Base-by-base conservation (phyloP, 192 early-diverging fungal species). In the Umbelopsis isabellina region DNA sequence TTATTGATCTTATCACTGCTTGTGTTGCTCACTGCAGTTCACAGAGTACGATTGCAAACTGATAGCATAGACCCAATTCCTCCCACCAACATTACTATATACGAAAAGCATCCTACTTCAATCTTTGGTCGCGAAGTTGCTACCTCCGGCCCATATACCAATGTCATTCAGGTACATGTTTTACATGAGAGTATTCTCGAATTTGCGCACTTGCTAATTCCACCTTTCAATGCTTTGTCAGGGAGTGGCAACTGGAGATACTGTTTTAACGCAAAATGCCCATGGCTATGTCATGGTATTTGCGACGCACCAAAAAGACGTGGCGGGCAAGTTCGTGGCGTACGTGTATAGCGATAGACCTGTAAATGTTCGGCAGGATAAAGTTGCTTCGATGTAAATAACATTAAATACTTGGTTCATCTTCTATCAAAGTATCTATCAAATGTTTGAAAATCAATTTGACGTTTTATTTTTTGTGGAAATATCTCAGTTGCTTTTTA, bases 21-120 rank as follows among this genome's bases (percentile, higher is more conserved):
- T 16, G 45, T 49, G 37, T 50, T 21, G 33, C 11, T 30, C 49
- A 49, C 13, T 64, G 10, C 27, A 33, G 25, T 23, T 20, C 51
- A 66, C 65, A 89, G 88, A 71, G 84, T 88, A 21, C 85, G 92
- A 20, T 72, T 94, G 37, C 91, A 92, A 70, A 87, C 91, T 9
- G 79, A 86, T 9, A 87, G 89, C 45, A 83, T 67, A 1, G 82
- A 86, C 9, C 81, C 86, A 9, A 83, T 85, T 45, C 92, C 92
- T 10, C 82, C 88, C 13, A 83, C 84, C 48, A 92, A 91, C 72
- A 80, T 93, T 18, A 87, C 89, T 6, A 74, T 94, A 18, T 92
- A 89, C 74, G 87, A 86, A 66, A 69, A 81, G 33, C 75, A 80
- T 65, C 77, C 83, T 27, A 79, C 74, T 53, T 77, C 80, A 13